Conservation (phyloP, 768 basidiomycete genomes). For the Psilocybe tampanensis region DNA sequence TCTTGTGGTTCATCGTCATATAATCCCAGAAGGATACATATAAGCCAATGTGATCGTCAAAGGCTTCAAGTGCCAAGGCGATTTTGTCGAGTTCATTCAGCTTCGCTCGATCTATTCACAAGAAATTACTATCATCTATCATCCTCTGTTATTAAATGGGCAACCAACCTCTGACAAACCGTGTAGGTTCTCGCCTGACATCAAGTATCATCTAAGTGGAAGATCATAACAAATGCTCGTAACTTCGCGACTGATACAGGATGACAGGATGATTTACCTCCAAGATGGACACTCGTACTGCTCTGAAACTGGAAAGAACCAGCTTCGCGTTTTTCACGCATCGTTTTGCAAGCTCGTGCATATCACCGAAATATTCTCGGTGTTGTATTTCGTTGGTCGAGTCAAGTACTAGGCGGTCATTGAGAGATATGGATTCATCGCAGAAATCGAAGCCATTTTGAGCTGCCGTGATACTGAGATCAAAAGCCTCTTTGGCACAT, state of each 20-base stretch:
- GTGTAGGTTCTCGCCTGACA: neutral
- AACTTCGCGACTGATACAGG: neutral
- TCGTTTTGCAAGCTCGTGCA: slow-evolving; percentile 7
- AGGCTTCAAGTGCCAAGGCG: neutral
- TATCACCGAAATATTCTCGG: slow-evolving; percentile 25
- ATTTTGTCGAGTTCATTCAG: neutral
- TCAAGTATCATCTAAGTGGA: neutral
- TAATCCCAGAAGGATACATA: neutral
- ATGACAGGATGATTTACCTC: neutral
- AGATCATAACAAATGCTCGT: too few relatives aligned
- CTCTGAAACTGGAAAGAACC: slow-evolving; percentile 6
- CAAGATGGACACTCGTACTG: slow-evolving; percentile 5
- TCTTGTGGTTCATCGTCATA: neutral
- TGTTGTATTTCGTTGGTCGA: slow-evolving; percentile 26
- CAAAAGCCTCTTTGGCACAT: slow-evolving; percentile 6
- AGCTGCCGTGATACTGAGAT: slow-evolving; percentile 9
- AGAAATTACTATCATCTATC: too few relatives aligned
- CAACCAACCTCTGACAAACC: neutral
- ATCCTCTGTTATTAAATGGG: too few relatives aligned
- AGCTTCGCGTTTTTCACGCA: slow-evolving; percentile 6
- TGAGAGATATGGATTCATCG: slow-evolving; percentile 2
- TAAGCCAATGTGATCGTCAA: neutral
- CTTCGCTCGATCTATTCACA: neutral
- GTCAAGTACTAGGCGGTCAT: neutral
- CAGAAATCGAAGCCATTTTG: slow-evolving; percentile 4